These are phyloP conservation scores for Chaetothyriales sp. DNA, from an alignment of 2,329 filamentous ascomycete species.

Conservation along the genomic window DNA sequence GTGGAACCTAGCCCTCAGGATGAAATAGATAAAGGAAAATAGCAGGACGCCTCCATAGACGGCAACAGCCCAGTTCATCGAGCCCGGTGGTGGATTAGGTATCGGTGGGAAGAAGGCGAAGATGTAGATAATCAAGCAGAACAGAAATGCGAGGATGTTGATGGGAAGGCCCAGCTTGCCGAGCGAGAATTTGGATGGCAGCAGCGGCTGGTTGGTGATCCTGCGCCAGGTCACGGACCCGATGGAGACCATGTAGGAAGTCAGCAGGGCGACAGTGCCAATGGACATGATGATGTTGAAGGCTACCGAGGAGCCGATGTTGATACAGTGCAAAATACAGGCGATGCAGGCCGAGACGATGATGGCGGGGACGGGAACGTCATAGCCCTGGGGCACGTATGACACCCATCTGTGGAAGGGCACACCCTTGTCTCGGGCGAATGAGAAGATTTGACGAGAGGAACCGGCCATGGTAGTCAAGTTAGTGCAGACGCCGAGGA, in stretches of 20 bases:
- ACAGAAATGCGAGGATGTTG: conserved; percentile 21
- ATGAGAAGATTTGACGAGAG: conserved; percentile 24
- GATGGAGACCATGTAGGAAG: conserved; percentile 25
- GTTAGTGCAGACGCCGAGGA: conserved; percentile 20
- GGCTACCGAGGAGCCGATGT: conserved; percentile 21
- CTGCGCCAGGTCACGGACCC: conserved; percentile 22
- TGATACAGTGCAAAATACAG: conserved; percentile 25
- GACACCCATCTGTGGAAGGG: conserved; percentile 18
- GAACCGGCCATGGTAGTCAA: conserved; percentile 21
- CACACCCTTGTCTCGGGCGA: conserved; percentile 25
- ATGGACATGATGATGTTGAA: conserved; percentile 29
- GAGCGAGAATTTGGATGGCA: conserved; percentile 23
- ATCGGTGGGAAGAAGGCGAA: conserved; percentile 18
- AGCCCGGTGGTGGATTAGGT: conserved; percentile 11
- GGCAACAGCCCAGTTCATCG: conserved; percentile 19
- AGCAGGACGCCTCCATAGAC: conserved; percentile 18
- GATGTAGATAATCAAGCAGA: conserved; percentile 12
- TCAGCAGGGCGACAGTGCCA: conserved; percentile 23
- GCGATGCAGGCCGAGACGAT: conserved; percentile 32
- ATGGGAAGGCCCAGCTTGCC: conserved; percentile 25
- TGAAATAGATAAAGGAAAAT: conserved; percentile 16
- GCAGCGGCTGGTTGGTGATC: conserved; percentile 21
- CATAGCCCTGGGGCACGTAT: conserved; percentile 3
- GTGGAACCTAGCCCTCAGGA: conserved; percentile 11
- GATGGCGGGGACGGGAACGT: conserved; percentile 6